Evolutionary conservation across 305 asterid species (phyloP).

Genomic region (Withania somnifera): DNA sequence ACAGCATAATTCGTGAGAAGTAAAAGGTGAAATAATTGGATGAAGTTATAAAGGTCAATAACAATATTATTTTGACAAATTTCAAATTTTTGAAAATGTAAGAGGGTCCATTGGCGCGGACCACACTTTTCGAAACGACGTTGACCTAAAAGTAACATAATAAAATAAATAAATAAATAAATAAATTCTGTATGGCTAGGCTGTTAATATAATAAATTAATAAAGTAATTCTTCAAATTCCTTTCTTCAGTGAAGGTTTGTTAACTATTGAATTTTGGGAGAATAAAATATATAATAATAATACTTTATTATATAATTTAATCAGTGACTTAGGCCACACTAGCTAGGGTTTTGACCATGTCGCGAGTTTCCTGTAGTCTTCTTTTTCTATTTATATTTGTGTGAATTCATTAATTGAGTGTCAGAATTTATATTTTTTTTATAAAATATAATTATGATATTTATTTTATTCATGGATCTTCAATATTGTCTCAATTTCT

Average conservation of each 20-base stretch:
- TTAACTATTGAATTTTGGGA: too few species aligned
- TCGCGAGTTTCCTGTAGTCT: too few species aligned
- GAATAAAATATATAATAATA: too few species aligned
- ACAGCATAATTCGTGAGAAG: neutral
- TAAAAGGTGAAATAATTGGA: neutral
- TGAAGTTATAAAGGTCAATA: too few species aligned
- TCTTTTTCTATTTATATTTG: neutral
- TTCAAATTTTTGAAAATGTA: neutral
- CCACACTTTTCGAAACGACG: too few species aligned
- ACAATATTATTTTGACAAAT: neutral
- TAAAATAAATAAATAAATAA: too few species aligned
- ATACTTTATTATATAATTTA: neutral
- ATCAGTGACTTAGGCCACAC: neutral
- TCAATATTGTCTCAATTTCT: neutral
- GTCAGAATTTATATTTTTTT: neutral
- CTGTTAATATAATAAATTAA: neutral
- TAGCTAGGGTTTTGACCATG: conserved; percentile 3
- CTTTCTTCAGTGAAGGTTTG: neutral
- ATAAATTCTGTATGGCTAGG: too few species aligned
- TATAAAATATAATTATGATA: neutral
- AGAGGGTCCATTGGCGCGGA: conserved; percentile 2
- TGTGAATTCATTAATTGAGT: neutral
- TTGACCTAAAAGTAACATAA: neutral
- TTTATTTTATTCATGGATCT: neutral
- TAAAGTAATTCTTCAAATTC: neutral